Conservation (phyloP, 116 monocot genomes). For the Trichopus zeylanicus region DNA sequence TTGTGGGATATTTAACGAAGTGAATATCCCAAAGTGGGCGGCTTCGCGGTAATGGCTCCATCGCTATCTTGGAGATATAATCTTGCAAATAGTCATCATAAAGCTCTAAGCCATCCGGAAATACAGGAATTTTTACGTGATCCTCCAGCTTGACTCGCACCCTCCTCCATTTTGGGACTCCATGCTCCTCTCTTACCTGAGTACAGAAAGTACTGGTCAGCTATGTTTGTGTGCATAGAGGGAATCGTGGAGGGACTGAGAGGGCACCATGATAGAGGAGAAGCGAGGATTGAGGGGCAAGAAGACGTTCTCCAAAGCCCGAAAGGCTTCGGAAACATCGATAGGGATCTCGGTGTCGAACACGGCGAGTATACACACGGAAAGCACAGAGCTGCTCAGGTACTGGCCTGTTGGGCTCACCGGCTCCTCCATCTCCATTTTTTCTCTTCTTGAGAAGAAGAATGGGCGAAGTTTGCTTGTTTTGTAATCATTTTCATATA, state of each 20-base stretch:
- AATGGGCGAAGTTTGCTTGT: too few relatives aligned
- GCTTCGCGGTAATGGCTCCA: conserved; percentile 10
- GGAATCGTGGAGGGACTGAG: neutral
- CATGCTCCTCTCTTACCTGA: conserved; percentile 26
- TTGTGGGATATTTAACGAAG: conserved; percentile 47
- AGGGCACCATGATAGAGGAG: neutral
- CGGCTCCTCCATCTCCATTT: neutral
- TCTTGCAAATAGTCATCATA: conserved; percentile 27
- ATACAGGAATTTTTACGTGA: conserved; percentile 27
- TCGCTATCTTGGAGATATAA: conserved; percentile 25
- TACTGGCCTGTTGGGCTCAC: neutral
- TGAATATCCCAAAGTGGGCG: conserved; percentile 42
- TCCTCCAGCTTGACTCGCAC: conserved; percentile 33
- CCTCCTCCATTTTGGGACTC: conserved; percentile 20
- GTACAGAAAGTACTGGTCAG: neutral
- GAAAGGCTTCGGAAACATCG: neutral
- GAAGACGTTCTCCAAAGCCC: neutral
- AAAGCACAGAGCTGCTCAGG: neutral
- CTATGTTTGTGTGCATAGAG: neutral
- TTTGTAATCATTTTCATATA: too few relatives aligned
- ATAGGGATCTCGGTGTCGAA: neutral
- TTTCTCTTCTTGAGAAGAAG: too few relatives aligned
- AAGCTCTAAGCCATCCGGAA: conserved; percentile 17
- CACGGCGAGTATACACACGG: neutral
- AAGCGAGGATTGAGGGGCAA: neutral